Percentiles rank a stretch among this genome's conserved stretches.
phyloP scores from a whole-genome alignment of 345 rosid species.

The Citrus mangshanensis region DNA sequence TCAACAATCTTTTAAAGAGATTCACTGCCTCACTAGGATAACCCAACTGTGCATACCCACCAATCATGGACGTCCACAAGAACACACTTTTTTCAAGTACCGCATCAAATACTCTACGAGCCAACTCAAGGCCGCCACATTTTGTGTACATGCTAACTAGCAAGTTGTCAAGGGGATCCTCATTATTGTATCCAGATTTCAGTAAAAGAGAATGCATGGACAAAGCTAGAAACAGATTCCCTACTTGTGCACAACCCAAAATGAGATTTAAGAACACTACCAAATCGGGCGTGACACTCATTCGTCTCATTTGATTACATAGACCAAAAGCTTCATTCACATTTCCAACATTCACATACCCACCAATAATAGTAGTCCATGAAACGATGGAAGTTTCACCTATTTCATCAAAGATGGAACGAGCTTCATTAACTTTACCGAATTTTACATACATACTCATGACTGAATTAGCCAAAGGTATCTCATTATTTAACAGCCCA shows the following conservation, averaged over 20 bases:
- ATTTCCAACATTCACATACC: slow-evolving; percentile 18
- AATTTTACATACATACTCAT: slow-evolving; percentile 24
- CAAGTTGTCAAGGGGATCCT: slow-evolving; percentile 21
- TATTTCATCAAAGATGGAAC: slow-evolving; percentile 23
- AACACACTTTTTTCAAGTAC: slow-evolving; percentile 16
- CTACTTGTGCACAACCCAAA: slow-evolving; percentile 16
- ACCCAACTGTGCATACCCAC: slow-evolving; percentile 16
- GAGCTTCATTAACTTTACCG: slow-evolving; percentile 22
- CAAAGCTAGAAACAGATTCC: slow-evolving; percentile 24
- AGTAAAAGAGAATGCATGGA: slow-evolving; percentile 30
- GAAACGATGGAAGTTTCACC: slow-evolving; percentile 22
- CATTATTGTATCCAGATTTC: slow-evolving; percentile 16
- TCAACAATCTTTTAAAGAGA: slow-evolving; percentile 23
- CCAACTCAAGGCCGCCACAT: slow-evolving; percentile 26
- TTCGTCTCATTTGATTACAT: slow-evolving; percentile 23
- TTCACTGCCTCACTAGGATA: slow-evolving; percentile 21
- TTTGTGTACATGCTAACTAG: slow-evolving; percentile 29
- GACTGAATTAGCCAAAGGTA: slow-evolving; percentile 27
- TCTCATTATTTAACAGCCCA: slow-evolving; percentile 20
- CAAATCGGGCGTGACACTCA: slow-evolving; percentile 4
- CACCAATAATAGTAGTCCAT: slow-evolving; percentile 30
- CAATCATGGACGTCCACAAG: slow-evolving; percentile 31
- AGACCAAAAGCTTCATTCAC: slow-evolving; percentile 19
- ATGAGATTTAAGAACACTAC: slow-evolving; percentile 25
- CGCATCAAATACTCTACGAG: slow-evolving; percentile 21